Conservation (phyloP, 768 basidiomycete species). For the Cystobasidium onofrii region DNA sequence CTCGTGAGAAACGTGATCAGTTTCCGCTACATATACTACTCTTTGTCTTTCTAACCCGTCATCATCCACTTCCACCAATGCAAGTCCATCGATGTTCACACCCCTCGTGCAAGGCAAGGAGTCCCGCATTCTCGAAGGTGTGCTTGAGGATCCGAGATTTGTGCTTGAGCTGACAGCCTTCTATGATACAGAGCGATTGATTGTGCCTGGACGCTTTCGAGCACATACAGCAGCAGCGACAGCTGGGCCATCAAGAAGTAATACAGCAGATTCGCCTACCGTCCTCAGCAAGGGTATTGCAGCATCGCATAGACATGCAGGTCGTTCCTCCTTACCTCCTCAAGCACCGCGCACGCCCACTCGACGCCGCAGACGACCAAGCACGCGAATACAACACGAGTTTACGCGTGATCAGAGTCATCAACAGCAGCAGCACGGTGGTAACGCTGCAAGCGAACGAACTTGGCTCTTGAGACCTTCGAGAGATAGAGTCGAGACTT, state of each 20-base stretch:
- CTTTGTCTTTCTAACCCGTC: not conserved
- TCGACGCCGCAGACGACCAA: not conserved
- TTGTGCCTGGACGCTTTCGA: conserved; percentile 20
- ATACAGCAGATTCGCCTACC: not conserved
- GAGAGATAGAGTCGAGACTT: conserved; percentile 44
- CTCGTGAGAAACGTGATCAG: not conserved
- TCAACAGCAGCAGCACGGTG: too few relatives aligned
- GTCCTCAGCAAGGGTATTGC: not conserved
- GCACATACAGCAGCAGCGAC: not conserved
- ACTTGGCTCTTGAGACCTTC: conserved; percentile 43
- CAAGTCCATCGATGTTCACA: conserved; percentile 12
- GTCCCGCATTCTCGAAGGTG: conserved; percentile 20
- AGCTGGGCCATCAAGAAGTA: not conserved
- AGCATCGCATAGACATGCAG: not conserved
- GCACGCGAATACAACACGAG: not conserved
- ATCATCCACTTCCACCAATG: not conserved
- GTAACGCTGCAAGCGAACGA: conserved; percentile 19
- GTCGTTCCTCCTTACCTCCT: not conserved
- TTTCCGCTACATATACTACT: not conserved
- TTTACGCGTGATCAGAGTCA: not conserved
- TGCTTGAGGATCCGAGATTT: too few relatives aligned
- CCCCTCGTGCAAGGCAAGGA: conserved; percentile 25
- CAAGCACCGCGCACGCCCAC: conserved; percentile 4
- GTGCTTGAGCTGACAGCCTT: not conserved
- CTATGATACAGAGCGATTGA: not conserved